Evolutionary conservation across 805 yeast species (phyloP), one percentile per base, ranked within the genome.

Genomic region (Saccharomycopsis fermentans): DNA sequence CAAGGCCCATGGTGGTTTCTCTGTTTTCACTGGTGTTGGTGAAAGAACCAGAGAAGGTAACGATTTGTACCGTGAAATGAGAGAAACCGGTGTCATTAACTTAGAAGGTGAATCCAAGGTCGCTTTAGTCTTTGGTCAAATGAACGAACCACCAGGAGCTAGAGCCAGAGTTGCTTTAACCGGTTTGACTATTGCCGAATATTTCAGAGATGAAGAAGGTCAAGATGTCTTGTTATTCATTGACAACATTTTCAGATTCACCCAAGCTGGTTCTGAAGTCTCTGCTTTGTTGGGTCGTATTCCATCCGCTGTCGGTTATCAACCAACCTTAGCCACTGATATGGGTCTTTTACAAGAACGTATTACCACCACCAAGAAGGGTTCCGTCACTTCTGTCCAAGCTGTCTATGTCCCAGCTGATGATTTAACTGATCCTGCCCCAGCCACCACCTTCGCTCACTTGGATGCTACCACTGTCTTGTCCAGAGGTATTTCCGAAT

Each of bases 31-130:
- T 55, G 99, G 99, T 90, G 99, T 92, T 79, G 99, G 99, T 86
- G 99, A 94, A 83, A 88, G 99, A 82, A 92, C 99, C 82, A 94
- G 99, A 88, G 99, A 92, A 83, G 99, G 99, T 90, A 94, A 92
- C 84, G 99, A 92, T 86, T 86, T 92, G 79, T 92, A 92, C 96
- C 95, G 97, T 85, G 99, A 94, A 82, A 94, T 94, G 99, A 90
- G 86, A 75, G 99, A 94, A 83, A 92, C 99, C 68, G 98, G 98
- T 84, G 98, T 94, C 81, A 94, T 94, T 80, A 90, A 94, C 88
- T 84, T 92, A 70, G 98, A 94, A 76, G 99, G 99, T 79, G 98
- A 94, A 71, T 94, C 99, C 73, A 94, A 94, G 87, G 99, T 94
- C 80, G 95, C 98, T 68, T 84, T 92, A 73, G 99, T 92, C 65